phyloP scores from a whole-genome alignment of 768 basidiomycete species.

The Naganishia friedmannii region DNA sequence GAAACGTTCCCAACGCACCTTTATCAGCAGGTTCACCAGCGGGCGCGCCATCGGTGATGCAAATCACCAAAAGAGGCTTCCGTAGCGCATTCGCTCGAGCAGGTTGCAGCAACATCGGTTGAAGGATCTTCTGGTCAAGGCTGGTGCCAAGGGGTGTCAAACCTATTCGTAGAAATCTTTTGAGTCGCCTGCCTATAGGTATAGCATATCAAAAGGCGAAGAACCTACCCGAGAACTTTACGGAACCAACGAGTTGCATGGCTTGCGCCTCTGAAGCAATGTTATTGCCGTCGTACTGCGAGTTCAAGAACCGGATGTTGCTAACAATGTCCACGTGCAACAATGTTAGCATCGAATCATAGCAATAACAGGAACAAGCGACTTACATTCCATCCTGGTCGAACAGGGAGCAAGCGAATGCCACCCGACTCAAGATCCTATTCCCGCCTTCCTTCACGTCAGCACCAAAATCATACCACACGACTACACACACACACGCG shows the following conservation, averaged over 20 bases:
- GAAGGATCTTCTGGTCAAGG: conserved; percentile 52
- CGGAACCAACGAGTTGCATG: conserved; percentile 47
- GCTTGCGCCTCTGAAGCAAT: conserved; percentile 50
- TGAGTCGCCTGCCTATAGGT: not conserved
- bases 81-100: conserved; percentile 45
- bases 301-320: conserved; percentile 54
- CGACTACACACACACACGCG: too few species aligned
- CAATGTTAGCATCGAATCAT: not conserved
- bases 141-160: conserved; percentile 54
- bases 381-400: conserved; percentile 54
- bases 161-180: conserved; percentile 28
- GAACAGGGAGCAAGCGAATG: conserved; percentile 52
- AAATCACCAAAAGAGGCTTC: conserved; percentile 54
- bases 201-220: conserved; percentile 4
- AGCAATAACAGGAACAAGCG: not conserved
- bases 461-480: not conserved
- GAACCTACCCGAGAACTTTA: conserved; percentile 52
- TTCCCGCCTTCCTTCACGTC: conserved; percentile 15
- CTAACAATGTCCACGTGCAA: not conserved
- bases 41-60: conserved; percentile 43
- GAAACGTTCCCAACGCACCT: conserved; percentile 24
- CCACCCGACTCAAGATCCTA: conserved; percentile 48
- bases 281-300: conserved; percentile 52
- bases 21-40: conserved; percentile 46
- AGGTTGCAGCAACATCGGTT: conserved; percentile 53